Evolutionary conservation across 1,139 yeast genomes (phyloP).

Genomic region (Taphrina deformans): DNA sequence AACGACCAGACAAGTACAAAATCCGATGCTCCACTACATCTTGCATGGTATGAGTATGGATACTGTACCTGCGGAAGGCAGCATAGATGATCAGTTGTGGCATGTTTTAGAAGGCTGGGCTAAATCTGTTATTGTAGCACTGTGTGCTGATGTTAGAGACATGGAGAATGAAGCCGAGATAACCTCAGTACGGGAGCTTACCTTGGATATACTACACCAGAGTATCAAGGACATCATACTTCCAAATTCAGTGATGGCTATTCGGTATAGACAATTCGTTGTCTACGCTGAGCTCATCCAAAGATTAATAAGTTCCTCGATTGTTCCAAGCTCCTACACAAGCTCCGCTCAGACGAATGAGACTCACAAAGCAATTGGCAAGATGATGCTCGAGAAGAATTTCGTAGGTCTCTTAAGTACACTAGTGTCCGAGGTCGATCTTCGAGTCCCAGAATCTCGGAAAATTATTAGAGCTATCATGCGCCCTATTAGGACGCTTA

Average conservation of each 20-base stretch:
- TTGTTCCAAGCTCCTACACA: not conserved
- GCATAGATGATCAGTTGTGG: constrained; percentile 40
- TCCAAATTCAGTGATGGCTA: constrained; percentile 46
- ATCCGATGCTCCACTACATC: not conserved
- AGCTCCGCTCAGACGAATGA: not conserved
- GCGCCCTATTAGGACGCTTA: constrained; percentile 62
- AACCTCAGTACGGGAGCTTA: constrained; percentile 72
- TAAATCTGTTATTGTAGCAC: constrained; percentile 43
- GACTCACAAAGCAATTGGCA: constrained; percentile 45
- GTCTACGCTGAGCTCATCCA: constrained; percentile 56
- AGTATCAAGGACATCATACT: constrained; percentile 56
- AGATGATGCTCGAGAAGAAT: constrained; percentile 65
- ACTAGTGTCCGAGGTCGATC: constrained; percentile 63
- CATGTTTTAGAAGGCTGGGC: constrained; percentile 65
- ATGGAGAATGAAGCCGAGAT: constrained; percentile 56
- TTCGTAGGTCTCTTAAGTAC: constrained; percentile 60
- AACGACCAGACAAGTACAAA: not conserved
- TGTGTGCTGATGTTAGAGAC: constrained; percentile 60
- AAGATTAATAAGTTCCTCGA: constrained; percentile 4
- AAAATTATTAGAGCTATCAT: constrained; percentile 59
- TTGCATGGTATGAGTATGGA: not conserved
- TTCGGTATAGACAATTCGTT: constrained; percentile 57
- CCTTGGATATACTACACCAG: constrained; percentile 68
- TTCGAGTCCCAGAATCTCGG: constrained; percentile 68
- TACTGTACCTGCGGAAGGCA: constrained; percentile 49